Base-by-base conservation (phyloP, 176 grass and related monocot species). In the Oryza punctata region DNA sequence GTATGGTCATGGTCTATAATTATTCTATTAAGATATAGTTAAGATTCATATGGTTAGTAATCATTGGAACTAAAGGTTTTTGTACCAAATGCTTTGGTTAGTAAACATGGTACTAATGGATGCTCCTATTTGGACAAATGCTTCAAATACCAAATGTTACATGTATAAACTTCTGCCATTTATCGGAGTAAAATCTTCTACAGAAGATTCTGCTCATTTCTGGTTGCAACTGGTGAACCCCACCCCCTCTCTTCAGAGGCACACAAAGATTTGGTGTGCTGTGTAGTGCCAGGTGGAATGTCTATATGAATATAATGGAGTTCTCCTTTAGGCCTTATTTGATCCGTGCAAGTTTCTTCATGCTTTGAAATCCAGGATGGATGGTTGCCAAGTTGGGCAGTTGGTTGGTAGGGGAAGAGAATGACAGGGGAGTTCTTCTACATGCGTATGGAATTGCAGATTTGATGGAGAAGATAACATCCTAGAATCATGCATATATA, bases 291-390 rank as follows among this genome's bases (percentile, higher is more conserved):
- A 83, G 68, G 27, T 88, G 72, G 28, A 41, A 67, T 89, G 23
- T 68, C 26, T 67, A 46, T 4, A 65, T 70, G 69, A 18, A 57
- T 4, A 65, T 70, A 63, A 18, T 70, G 3, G 26, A 75, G 70
- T 77, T 85, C 76, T 70, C 57, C 73, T 87, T 44, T 41, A 78
- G 63, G 24, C 63, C 23, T 79, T 85, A 46, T 74, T 79, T 92
- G 79, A 87, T 88, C 61, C 88, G 63, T 93, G 87, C 88, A 96
- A 91, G 88, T 69, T 84, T 96, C 67, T 85, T 54, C 65, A 91
- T 84, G 86, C 76, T 85, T 96, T 60, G 75, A 67, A 81, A 68
- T 91, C 72, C 81, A 84, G 88, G 38, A 83, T 83, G 68, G 61
- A 78, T 86, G 61, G 84, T 72, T 76, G 67, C 65, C 57, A 82